These are phyloP conservation scores for Chenopodium formosanum DNA, from an alignment of 148 eudicot genomes.

Conservation along the genomic window DNA sequence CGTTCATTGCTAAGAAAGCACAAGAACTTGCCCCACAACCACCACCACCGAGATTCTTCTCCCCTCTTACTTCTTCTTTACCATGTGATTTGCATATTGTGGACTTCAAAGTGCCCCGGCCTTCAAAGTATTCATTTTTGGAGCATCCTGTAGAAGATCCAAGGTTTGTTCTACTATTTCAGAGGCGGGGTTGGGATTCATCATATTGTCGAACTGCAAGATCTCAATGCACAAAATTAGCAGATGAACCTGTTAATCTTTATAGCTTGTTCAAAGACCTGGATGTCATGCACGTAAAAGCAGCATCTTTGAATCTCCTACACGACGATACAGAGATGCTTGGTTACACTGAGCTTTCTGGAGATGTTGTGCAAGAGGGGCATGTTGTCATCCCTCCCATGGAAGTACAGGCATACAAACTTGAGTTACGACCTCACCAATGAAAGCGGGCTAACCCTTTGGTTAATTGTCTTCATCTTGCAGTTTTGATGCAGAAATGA, in stretches of 20 bases:
- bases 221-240: slow-evolving; percentile 57
- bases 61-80: slow-evolving; percentile 68
- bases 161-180: slow-evolving; percentile 57
- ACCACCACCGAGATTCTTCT: slow-evolving; percentile 65
- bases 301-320: slow-evolving; percentile 79
- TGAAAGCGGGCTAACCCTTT: slow-evolving; percentile 21
- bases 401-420: slow-evolving; percentile 91
- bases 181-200: slow-evolving; percentile 80
- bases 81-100: slow-evolving; percentile 94
- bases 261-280: slow-evolving; percentile 65
- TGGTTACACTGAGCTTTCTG: slow-evolving; percentile 66
- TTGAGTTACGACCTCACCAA: slow-evolving; percentile 58
- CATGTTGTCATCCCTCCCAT: slow-evolving; percentile 80
- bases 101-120: slow-evolving; percentile 84
- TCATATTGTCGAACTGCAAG: slow-evolving; percentile 72
- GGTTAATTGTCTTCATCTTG: background rate
- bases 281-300: slow-evolving; percentile 56
- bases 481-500: slow-evolving; percentile 5
- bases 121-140: slow-evolving; percentile 46
- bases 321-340: slow-evolving; percentile 88
- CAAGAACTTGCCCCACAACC: slow-evolving; percentile 63
- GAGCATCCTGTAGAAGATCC: slow-evolving; percentile 60
- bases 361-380: slow-evolving; percentile 76
- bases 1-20: slow-evolving; percentile 67
- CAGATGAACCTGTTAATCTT: slow-evolving; percentile 65